Evolutionary conservation across 805 yeast species (phyloP).

Genomic region (Saccharomycopsis fodiens): DNA sequence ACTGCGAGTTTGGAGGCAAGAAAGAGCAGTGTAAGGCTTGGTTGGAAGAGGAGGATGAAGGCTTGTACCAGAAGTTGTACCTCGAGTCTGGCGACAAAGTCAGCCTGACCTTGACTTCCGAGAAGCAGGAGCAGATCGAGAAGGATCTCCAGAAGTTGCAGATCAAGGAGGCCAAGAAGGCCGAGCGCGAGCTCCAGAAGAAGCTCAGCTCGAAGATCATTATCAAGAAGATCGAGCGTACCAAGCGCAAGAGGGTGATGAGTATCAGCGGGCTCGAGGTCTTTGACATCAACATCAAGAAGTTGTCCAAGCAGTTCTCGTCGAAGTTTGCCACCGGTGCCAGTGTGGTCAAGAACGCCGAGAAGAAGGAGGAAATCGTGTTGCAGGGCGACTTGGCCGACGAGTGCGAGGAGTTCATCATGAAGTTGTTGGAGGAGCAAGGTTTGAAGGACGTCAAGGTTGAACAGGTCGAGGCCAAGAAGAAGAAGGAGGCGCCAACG

Average conservation of each 20-base stretch:
- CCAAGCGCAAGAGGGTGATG: conserved; percentile 80
- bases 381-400: conserved; percentile 95
- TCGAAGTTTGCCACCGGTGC: conserved; percentile 96
- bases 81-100: conserved; percentile 32
- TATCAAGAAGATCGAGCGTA: conserved; percentile 82
- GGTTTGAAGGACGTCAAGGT: conserved; percentile 81
- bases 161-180: conserved; percentile 76
- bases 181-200: conserved; percentile 75
- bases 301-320: conserved; percentile 85
- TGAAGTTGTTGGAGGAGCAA: conserved; percentile 64
- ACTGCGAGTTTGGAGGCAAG: conserved; percentile 84
- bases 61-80: conserved; percentile 53
- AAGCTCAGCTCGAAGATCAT: conserved; percentile 72
- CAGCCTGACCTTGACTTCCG: conserved; percentile 49
- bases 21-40: conserved; percentile 79
- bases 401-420: conserved; percentile 74
- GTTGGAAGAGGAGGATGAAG: conserved; percentile 55
- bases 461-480: conserved; percentile 80
- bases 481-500: conserved; percentile 28
- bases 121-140: conserved; percentile 75
- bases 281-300: conserved; percentile 82
- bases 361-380: conserved; percentile 84
- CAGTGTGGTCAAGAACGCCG: conserved; percentile 80
- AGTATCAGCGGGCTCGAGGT: conserved; percentile 85
- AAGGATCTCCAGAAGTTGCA: conserved; percentile 80